Percentiles rank a stretch among this genome's conserved stretches.
These are phyloP conservation scores for Starmerella potacharoeniae DNA, from an alignment of 805 yeast species.

Conservation along the genomic window DNA sequence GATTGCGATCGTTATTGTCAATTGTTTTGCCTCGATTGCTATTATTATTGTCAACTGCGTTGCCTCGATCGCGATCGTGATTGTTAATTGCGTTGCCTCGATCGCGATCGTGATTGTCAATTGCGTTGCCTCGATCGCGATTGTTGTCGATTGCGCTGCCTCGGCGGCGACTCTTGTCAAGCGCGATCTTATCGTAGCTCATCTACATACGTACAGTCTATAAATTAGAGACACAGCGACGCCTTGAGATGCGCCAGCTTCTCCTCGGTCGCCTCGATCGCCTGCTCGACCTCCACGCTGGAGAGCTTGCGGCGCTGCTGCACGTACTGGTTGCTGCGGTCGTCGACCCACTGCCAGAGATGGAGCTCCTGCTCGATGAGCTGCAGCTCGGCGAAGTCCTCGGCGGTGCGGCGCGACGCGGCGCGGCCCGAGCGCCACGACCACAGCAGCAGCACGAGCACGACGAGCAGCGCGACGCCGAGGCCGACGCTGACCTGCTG, in stretches of 20 bases:
- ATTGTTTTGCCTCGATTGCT: too few relatives aligned
- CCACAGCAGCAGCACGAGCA: conserved; percentile 11
- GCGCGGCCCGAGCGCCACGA: conserved; percentile 5
- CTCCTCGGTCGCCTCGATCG: conserved; percentile 21
- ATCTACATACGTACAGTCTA: not conserved
- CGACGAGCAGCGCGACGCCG: conserved; percentile 9
- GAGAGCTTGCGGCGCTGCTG: conserved; percentile 19
- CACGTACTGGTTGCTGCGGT: conserved; percentile 27
- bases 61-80: too few relatives aligned
- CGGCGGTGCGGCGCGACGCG: conserved; percentile 1
- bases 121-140: too few relatives aligned
- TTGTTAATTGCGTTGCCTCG: too few relatives aligned
- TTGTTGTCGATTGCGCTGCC: too few relatives aligned
- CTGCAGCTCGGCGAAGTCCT: conserved; percentile 20
- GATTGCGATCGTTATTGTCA: too few relatives aligned
- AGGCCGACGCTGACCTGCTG: conserved; percentile 12
- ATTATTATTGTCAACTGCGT: too few relatives aligned
- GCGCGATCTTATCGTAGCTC: not conserved
- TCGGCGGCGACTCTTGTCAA: too few relatives aligned
- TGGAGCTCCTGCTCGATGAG: conserved; percentile 42
- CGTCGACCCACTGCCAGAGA: conserved; percentile 65
- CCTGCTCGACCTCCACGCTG: conserved; percentile 18
- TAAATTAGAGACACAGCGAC: not conserved
- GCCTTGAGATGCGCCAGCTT: conserved; percentile 19
- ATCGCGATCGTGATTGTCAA: too few relatives aligned